These are phyloP conservation scores for Phytophthora sojae DNA, from an alignment of 352 stramenopile genomes.

Conservation along the genomic window DNA sequence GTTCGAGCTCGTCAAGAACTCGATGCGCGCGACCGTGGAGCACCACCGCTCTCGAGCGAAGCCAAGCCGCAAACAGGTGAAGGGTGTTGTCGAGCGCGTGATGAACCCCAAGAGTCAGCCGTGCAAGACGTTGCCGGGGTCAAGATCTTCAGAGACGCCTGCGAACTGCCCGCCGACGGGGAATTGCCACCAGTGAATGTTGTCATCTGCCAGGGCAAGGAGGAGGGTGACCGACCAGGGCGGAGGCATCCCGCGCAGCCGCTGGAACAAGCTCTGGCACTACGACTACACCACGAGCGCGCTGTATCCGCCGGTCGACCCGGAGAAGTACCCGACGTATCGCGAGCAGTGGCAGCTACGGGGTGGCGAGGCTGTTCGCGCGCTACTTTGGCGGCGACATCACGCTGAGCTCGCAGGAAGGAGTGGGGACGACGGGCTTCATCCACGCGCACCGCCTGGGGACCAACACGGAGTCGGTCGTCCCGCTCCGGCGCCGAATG, in stretches of 20 bases:
- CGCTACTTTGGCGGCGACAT: conserved; percentile 99
- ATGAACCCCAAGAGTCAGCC: conserved; percentile 64
- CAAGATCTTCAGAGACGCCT: conserved; percentile 62
- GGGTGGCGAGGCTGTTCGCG: conserved; percentile 91
- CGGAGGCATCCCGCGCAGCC: conserved; percentile 4
- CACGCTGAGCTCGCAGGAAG: conserved; percentile 98
- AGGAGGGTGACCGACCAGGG: conserved; percentile 39
- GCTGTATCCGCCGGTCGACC: conserved; percentile 8
- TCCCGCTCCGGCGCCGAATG: conserved; percentile 1
- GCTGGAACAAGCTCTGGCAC: conserved; percentile 16
- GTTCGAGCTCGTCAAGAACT: conserved; percentile 98
- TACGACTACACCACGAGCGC: conserved; percentile 17
- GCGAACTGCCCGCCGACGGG: conserved; percentile 49
- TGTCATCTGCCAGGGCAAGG: conserved; percentile 96
- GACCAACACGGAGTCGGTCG: conserved; percentile 22
- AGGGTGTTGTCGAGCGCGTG: conserved; percentile 48
- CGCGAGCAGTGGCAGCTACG: conserved; percentile 13
- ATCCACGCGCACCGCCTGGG: conserved; percentile 69
- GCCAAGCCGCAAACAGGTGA: conserved; percentile 36
- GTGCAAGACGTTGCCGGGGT: conserved; percentile 59
- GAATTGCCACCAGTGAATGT: conserved; percentile 93
- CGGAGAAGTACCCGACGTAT: conserved; percentile 18
- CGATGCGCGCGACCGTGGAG: conserved; percentile 96
- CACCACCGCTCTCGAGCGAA: conserved; percentile 76
- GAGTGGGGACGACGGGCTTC: conserved; percentile 94